Conservation (phyloP, 2,329 filamentous ascomycete genomes). For the Phaeosphaeriaceae sp. region DNA sequence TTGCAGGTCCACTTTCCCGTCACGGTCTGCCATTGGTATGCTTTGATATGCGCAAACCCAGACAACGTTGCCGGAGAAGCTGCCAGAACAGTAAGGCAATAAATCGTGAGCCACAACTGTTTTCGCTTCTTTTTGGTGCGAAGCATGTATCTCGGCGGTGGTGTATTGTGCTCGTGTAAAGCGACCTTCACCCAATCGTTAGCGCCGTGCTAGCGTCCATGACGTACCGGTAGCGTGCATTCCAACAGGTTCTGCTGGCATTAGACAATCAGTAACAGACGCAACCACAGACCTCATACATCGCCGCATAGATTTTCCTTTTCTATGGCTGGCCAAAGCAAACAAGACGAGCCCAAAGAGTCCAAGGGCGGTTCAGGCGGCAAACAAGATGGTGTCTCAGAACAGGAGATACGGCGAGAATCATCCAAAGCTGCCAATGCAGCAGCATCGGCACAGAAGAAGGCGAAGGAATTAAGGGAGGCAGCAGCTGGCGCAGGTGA, state of each 20-base stretch:
- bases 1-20: too few relatives aligned
- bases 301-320: neutral
- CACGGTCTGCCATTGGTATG: too few relatives aligned
- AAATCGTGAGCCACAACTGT: too few relatives aligned
- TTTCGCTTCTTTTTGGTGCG: too few relatives aligned
- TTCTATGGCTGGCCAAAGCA: neutral
- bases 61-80: too few relatives aligned
- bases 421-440: constrained; percentile 27
- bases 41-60: too few relatives aligned
- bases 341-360: neutral
- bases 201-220: neutral
- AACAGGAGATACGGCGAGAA: constrained; percentile 25
- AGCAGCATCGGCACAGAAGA: constrained; percentile 23
- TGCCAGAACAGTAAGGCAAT: too few relatives aligned
- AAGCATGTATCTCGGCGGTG: too few relatives aligned
- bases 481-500: constrained; percentile 24
- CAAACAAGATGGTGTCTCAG: constrained; percentile 15
- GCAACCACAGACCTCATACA: neutral
- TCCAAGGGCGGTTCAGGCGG: neutral
- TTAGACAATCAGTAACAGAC: neutral
- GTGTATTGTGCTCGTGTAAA: neutral
- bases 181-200: neutral
- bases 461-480: constrained; percentile 25
- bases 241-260: neutral
- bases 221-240: neutral